Base-by-base conservation (phyloP, 2,329 filamentous ascomycete genomes). In the Cytospora piceicola region DNA sequence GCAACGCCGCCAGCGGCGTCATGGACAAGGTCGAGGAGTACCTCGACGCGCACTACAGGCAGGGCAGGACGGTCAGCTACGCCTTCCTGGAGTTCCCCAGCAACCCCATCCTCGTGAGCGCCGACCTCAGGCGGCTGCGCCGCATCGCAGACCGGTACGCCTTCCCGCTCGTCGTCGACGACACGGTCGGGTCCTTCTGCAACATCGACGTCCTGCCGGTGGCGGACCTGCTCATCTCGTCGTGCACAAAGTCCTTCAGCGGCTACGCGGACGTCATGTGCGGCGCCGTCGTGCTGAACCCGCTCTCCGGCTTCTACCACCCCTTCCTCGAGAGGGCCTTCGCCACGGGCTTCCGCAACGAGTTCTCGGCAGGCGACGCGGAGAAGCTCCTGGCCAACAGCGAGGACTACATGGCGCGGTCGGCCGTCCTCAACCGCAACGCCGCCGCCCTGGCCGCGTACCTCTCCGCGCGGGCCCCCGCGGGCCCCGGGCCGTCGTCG, bases 231-330 rank as follows among this genome's bases (percentile, higher is more conserved):
- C 67, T 88, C 34, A 69, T 84, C 20, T 82, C 82, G 0, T 83
- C 80, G 29, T 76, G 87, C 20, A 87, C 84, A n/a, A 88, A 88
- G 73, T 79, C 80, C 1, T 88, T 89, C 71, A 85, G 77, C 67
- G 86, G 86, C 20, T 81, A 81, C 66, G 79, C 83, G 27, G 80
- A 88, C 69, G 81, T 83, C 57, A 81, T 87, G 76, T 84, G 76
- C 39, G 85, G 81, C n/a, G 81, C 79, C 59, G 70, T 79, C 22
- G 77, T 82, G 51, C 75, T 87, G 51, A 84, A 84, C 70, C 83
- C 83, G 0, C 70, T 77, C 4, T 83, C 80, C 0, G 68, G 71
- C 2, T 74, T 78, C 62, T 81, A 85, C 70, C 7, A 85, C 70
- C 6, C 67, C 3, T 65, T 71, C 24, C 74, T 86, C 12, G 74